Evolutionary conservation across 2,329 filamentous ascomycete species (phyloP), one percentile per base, ranked within the genome.

Genomic region (Rhexocercosporidium sp.): DNA sequence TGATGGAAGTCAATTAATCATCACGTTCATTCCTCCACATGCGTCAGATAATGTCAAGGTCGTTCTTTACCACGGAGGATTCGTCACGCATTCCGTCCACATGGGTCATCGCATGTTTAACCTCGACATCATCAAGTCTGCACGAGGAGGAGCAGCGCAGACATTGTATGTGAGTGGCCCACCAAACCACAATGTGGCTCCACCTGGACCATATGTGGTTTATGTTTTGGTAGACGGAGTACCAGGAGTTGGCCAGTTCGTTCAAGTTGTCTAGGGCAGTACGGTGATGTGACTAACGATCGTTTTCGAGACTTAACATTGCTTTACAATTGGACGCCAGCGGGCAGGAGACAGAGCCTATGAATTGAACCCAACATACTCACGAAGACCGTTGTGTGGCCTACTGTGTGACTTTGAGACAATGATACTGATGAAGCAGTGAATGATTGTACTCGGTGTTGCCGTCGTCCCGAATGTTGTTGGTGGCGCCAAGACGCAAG

Each of bases 81-180:
- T 86, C 71, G 84, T 88, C 49, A 89, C 87, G 41, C 87, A 89
- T 75, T 83, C 81, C 1, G 73, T 89, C 22, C 86, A 89, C 74
- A 89, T 89, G 87, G 85, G 85, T 51, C 85, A 88, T 70, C 82
- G 86, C 12, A 85, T 88, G 82, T 66, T 84, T 47, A 82, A 83
- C 71, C 78, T 89, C 47, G 85, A 88, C 69, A 78, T 75, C 53
- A 77, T 77, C 22, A 84, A 82, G 46, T 88, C 83, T 75, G 73
- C 72, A n/a, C 73, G 80, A 1, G 81, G 81, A 12, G 70, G 73
- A 47, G 79, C 76, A 25, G 66, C 69, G 27, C 82, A 86, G 70
- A 83, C 79, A 27, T 74, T 88, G 65, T 82, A 79, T 11, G 85
- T 86, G 57, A 84, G 77, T 14, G 84, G 84, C 76, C 86, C 87